Evolutionary conservation across 768 basidiomycete species (phyloP).

Genomic region (Kwoniella sp.): DNA sequence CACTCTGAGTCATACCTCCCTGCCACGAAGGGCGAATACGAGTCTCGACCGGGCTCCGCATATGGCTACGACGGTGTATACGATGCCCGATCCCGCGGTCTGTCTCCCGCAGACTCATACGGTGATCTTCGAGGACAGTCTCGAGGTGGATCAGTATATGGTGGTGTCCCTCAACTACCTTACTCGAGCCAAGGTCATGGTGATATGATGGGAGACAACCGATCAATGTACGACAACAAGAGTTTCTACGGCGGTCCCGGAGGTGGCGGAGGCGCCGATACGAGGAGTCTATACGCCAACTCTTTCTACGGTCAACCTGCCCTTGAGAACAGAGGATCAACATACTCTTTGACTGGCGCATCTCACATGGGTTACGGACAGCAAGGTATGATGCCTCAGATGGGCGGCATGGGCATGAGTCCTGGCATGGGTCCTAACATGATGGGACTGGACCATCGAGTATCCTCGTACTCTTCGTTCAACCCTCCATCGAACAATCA

Average conservation of each 20-base stretch:
- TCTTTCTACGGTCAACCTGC: conserved; percentile 33
- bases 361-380: not conserved
- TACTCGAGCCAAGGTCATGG: conserved; percentile 53
- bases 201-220: conserved; percentile 13
- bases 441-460: conserved; percentile 22
- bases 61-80: conserved; percentile 68
- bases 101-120: conserved; percentile 77
- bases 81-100: conserved; percentile 71
- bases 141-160: conserved; percentile 57
- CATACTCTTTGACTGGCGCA: conserved; percentile 19
- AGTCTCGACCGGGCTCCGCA: conserved; percentile 53
- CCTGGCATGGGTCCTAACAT: conserved; percentile 15
- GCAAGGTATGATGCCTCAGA: conserved; percentile 2
- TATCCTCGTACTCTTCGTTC: conserved; percentile 12
- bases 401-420: conserved; percentile 8
- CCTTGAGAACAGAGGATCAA: conserved; percentile 23
- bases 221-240: conserved; percentile 32
- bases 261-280: conserved; percentile 60
- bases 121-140: conserved; percentile 53
- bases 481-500: conserved; percentile 9
- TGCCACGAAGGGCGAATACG: conserved; percentile 65
- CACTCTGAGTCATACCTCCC: conserved; percentile 93
- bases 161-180: conserved; percentile 25
- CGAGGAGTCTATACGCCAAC: conserved; percentile 45
- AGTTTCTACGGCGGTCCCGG: conserved; percentile 20